Percentiles rank a stretch among this genome's conserved stretches.
Conservation (phyloP, 1,284 basidiomycete species). For the Grifola frondosa region DNA sequence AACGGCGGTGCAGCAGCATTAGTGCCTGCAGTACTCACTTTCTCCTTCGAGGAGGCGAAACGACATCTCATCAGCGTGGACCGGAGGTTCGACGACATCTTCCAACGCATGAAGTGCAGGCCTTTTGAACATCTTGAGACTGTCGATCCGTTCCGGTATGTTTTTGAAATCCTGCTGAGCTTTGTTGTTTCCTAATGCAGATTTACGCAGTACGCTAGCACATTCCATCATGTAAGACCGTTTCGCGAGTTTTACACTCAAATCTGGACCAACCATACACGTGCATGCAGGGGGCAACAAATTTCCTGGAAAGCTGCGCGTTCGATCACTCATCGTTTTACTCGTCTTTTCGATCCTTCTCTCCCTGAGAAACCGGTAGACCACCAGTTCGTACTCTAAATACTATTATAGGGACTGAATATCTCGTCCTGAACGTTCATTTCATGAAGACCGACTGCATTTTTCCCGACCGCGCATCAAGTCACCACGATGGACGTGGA, state of each 20-base stretch:
- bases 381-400: constrained; percentile 28
- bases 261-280: background rate
- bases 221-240: constrained; percentile 53
- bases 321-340: constrained; percentile 83
- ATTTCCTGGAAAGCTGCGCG: constrained; percentile 90
- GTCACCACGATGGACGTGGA: constrained; percentile 60
- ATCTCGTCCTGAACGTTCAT: constrained; percentile 4
- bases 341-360: constrained; percentile 69
- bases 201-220: constrained; percentile 41
- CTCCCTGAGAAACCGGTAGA: constrained; percentile 68
- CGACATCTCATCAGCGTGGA: constrained; percentile 70
- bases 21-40: constrained; percentile 67
- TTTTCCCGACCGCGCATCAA: constrained; percentile 72
- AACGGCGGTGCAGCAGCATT: constrained; percentile 27
- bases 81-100: constrained; percentile 69
- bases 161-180: background rate
- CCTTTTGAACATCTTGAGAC: constrained; percentile 74
- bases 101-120: constrained; percentile 63
- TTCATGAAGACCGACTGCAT: constrained; percentile 27
- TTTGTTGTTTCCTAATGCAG: background rate
- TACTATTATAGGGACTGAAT: too few relatives aligned
- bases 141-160: constrained; percentile 73
- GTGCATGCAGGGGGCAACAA: constrained; percentile 68
- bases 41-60: constrained; percentile 75
- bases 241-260: background rate